A percentile compares a stretch with the other conserved stretches of the same genome.
phyloP scores from a whole-genome alignment of 345 rosid species.

The Melastoma malabathricum region DNA sequence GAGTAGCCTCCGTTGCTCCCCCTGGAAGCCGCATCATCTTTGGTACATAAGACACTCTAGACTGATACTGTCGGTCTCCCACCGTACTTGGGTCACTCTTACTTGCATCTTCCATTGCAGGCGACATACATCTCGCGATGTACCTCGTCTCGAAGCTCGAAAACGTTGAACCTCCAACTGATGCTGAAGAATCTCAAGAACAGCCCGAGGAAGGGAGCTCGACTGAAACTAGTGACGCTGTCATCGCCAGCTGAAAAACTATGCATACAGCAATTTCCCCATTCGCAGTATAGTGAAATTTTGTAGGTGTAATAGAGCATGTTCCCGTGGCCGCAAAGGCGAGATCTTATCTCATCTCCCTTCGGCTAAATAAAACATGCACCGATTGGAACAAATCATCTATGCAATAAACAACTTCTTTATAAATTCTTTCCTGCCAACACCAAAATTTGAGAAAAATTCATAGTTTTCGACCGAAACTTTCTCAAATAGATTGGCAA shows the following conservation, averaged over 20 bases:
- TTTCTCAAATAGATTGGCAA: too few species aligned
- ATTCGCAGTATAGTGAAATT: too few species aligned
- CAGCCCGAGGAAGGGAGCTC: slow-evolving; percentile 12
- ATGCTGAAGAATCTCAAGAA: slow-evolving; percentile 21
- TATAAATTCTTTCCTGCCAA: too few species aligned
- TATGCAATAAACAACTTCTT: too few species aligned
- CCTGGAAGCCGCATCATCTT: slow-evolving; percentile 55
- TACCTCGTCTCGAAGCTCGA: slow-evolving; percentile 55
- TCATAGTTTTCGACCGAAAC: too few species aligned
- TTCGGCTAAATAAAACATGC: too few species aligned
- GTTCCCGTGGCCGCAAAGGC: too few species aligned
- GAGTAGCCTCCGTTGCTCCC: slow-evolving; percentile 34
- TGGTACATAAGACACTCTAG: slow-evolving; percentile 22
- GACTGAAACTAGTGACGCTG: background rate
- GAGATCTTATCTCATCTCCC: too few species aligned
- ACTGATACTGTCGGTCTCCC: too few species aligned
- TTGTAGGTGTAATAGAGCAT: too few species aligned
- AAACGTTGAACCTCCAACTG: slow-evolving; percentile 15
- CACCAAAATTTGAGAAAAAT: too few species aligned
- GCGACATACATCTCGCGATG: slow-evolving; percentile 65
- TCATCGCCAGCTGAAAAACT: background rate
- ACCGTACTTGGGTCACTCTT: background rate
- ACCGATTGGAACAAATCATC: too few species aligned
- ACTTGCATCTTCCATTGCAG: slow-evolving; percentile 12
- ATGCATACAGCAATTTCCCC: background rate